Base-by-base conservation (phyloP, 495 filamentous ascomycete species). In the Cudoniella acicularis region DNA sequence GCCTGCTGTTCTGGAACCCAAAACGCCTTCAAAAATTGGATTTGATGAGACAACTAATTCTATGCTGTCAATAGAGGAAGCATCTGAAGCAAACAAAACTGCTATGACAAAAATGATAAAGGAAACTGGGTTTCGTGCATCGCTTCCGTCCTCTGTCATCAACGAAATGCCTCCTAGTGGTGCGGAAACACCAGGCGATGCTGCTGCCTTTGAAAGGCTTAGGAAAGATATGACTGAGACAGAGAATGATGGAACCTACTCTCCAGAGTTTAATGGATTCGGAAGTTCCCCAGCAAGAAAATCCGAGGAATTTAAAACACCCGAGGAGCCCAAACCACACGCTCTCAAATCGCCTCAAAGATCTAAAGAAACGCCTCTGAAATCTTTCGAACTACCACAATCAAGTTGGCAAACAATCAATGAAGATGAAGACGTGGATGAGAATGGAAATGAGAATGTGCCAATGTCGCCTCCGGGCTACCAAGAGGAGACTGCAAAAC, bases 71-170 rank as follows among this genome's bases (percentile, higher is more conserved):
- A 4, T 9, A 4, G 43, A 46, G 23, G 48, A 25, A 9, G 21
- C 52, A 20, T 68, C 63, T 20, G 58, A 69, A 25, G 60, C 69
- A 45, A 52, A 63, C 27, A 66, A 69, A 48, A 36, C 69, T 42
- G 67, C 69, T n/a, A 74, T 75, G 9, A 64, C 64, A 9, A 50
- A 70, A 36, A 57, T 77, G 30, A 73, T 75, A 16, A 67, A 64
- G 23, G 74, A 75, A 40, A 72, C 72, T 23, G 73, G 73, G 10
- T 77, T 73, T 68, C 69, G 68, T 18, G 72, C 72, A 41, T 68
- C 64, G 41, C 57, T 77, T 40, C 63, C 66, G n/a, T 67, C 71
- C 6, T 69, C 65, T 3, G 24, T 64, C 3, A 51, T 53, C 18
- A 67, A 26, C 48, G 52, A 57, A n/a, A 46, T 64, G 2, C 61